Base-by-base conservation (phyloP, 106 monocot species). In the Phalaenopsis aphrodite region DNA sequence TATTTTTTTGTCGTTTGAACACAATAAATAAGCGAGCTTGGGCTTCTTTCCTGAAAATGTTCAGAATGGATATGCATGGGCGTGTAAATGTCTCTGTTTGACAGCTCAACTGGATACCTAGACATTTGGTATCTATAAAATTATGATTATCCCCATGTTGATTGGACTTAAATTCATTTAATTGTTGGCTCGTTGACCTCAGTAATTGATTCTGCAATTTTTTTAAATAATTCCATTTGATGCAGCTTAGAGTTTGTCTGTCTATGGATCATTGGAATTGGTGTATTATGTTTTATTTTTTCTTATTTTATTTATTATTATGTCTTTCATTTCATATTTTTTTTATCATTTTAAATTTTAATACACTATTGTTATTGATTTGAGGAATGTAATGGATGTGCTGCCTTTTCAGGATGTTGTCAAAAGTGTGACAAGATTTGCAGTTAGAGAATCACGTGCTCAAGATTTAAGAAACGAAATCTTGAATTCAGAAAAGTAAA, bases 401-500 rank as follows among this genome's bases (percentile, higher is more conserved):
- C 36, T 78, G 18, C 14, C 24, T 82, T 83, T 82, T 30, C 85
- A 96, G 96, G 96, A 96, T 87, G 88, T 94, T 72, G 93, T 87
- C 57, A 96, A 90, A 85, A 83, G 96, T 85, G 92, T 94, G 39
- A 96, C 96, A 42, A 91, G 56, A 81, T 68, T 88, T 90, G 96
- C 91, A 6, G 72, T 96, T n/a, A 85, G 86, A 80, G 96, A 96
- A 86, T 81, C 96, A 38, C 91, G 96, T 61, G 94, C 91, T 49
- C 93, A 92, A 82, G 96, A 93, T 84, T 85, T 96, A 30, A 88
- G 88, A 75, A 92, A 90, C 64, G 96, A 96, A 84, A 90, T 96
- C 76, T 81, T 90, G 41, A 92, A 95, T 78, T 95, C 95, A 17
- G 85, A 92, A 49, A 95, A 88, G 95, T 92, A 88, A 80, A 86